Evolutionary conservation across 768 basidiomycete genomes (phyloP).

Genomic region (Serendipita indica): DNA sequence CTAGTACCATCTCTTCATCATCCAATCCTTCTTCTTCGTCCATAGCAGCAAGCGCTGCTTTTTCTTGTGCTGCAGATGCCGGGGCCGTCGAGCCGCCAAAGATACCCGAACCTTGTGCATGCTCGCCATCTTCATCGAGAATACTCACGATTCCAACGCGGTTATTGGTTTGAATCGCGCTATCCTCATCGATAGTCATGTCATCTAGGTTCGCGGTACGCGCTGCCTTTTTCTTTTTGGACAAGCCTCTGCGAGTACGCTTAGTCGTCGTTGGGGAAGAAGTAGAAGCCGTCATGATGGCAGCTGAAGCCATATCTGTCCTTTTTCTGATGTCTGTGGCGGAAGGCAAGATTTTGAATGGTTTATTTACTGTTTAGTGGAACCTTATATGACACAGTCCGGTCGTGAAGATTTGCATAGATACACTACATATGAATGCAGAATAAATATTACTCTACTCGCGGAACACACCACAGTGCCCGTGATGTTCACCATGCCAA

Average conservation of each 20-base stretch:
- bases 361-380: no score
- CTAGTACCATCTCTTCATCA: slow-evolving; percentile 19
- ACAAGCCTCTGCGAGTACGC: slow-evolving; percentile 2
- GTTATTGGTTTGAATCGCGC: neutral
- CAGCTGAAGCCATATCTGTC: slow-evolving; percentile 2
- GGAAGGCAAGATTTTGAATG: neutral
- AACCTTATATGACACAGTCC: no score
- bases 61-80: neutral
- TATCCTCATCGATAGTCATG: slow-evolving; percentile 9
- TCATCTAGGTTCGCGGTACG: slow-evolving; percentile 9
- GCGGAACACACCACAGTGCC: neutral
- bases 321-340: slow-evolving; percentile 1
- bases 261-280: neutral
- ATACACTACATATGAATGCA: no score
- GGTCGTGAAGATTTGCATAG: no score
- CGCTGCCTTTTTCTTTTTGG: slow-evolving; percentile 12
- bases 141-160: slow-evolving; percentile 8
- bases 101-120: neutral
- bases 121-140: slow-evolving; percentile 9
- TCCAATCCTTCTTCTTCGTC: slow-evolving; percentile 18
- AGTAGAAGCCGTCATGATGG: neutral
- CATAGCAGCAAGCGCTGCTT: slow-evolving; percentile 11
- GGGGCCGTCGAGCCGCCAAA: neutral
- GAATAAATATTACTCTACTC: no score
- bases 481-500: slow-evolving; percentile 30